These are phyloP conservation scores for Vicia sativa DNA, from an alignment of 306 rosid species.

Conservation along the genomic window DNA sequence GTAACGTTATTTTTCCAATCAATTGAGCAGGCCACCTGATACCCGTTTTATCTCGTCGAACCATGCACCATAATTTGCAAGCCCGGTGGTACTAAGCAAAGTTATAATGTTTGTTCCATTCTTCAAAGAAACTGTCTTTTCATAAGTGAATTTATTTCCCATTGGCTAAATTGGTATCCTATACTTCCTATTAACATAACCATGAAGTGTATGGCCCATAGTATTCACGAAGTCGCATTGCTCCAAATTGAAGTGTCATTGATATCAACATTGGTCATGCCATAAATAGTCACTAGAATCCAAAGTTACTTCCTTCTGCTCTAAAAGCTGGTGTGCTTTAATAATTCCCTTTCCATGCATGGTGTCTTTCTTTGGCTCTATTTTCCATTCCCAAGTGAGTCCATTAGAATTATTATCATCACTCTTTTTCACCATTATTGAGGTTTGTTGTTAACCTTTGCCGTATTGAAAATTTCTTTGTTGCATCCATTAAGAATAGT, in stretches of 20 bases:
- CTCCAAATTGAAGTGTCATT: constrained; percentile 14
- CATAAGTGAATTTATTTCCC: neutral
- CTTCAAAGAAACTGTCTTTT: constrained; percentile 1
- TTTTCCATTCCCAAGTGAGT: constrained; percentile 13
- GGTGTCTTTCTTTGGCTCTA: constrained; percentile 18
- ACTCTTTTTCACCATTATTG: constrained; percentile 4
- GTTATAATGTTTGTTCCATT: constrained; percentile 15
- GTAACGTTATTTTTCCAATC: neutral
- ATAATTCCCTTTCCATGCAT: neutral
- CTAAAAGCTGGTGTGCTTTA: neutral
- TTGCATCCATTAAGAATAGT: constrained; percentile 1
- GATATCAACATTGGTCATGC: constrained; percentile 20
- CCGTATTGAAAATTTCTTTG: constrained; percentile 4
- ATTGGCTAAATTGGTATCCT: constrained; percentile 10
- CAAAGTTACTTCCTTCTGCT: neutral
- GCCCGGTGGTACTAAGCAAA: constrained; percentile 6
- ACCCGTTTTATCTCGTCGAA: neutral
- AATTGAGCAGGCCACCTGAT: constrained; percentile 1
- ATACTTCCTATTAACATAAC: constrained; percentile 1
- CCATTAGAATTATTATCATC: neutral
- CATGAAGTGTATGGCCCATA: constrained; percentile 6
- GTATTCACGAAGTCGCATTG: neutral
- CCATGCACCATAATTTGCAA: constrained; percentile 7
- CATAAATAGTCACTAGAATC: constrained; percentile 22
- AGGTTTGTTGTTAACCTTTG: constrained; percentile 17